Percentiles rank a stretch among this genome's conserved stretches.
Evolutionary conservation across 805 yeast species (phyloP).

Genomic region (Saturnispora galanensis): DNA sequence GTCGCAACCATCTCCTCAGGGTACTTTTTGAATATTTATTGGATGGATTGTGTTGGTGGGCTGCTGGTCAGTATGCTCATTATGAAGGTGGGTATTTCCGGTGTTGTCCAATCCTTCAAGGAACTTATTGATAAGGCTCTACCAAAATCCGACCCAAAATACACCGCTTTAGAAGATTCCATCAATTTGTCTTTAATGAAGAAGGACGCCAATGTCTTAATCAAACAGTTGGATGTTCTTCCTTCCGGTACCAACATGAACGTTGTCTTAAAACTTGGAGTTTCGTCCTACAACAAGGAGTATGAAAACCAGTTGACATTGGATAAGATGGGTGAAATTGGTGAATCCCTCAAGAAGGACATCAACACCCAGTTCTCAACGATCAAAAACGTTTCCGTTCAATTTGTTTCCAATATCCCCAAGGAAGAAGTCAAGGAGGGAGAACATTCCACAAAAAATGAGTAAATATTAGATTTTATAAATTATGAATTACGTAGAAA

Average conservation of each 20-base stretch:
- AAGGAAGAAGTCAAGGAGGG: constrained; percentile 3
- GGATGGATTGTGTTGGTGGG: constrained; percentile 93
- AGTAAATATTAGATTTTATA: too few species aligned
- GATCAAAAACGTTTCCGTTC: constrained; percentile 27
- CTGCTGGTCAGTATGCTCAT: constrained; percentile 72
- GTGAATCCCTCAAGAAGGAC: constrained; percentile 20
- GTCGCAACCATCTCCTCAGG: constrained; percentile 81
- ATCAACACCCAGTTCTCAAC: constrained; percentile 27
- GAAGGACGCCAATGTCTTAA: constrained; percentile 21
- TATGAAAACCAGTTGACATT: constrained; percentile 25
- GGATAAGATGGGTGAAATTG: constrained; percentile 25
- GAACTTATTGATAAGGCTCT: constrained; percentile 75
- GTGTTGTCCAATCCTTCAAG: constrained; percentile 56
- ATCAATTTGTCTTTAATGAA: constrained; percentile 28
- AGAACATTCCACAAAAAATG: not conserved
- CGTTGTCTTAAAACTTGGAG: constrained; percentile 25
- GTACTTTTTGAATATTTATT: constrained; percentile 61
- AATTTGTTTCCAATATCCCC: constrained; percentile 19
- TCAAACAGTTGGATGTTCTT: constrained; percentile 36
- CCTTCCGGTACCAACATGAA: constrained; percentile 48
- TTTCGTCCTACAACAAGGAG: constrained; percentile 22
- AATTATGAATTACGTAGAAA: not conserved
- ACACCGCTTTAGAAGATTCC: constrained; percentile 29
- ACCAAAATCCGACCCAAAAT: constrained; percentile 40
- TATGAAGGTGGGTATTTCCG: constrained; percentile 74